These are phyloP conservation scores for Claviceps sorghi DNA, from an alignment of 2,329 filamentous ascomycete genomes.

Conservation along the genomic window DNA sequence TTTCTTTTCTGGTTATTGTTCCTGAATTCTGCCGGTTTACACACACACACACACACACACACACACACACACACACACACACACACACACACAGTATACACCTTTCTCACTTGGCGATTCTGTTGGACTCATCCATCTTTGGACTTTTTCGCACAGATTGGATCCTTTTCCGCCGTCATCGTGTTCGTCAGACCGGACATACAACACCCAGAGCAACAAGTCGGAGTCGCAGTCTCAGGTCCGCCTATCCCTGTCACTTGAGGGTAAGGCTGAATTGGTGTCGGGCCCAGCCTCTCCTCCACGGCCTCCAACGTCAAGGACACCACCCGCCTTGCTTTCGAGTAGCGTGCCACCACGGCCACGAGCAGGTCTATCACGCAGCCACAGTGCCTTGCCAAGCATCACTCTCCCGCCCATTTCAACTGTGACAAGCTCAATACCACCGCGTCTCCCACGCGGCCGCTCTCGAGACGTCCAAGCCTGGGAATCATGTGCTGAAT, in stretches of 20 bases:
- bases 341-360: conserved; percentile 33
- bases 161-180: conserved; percentile 30
- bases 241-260: conserved; percentile 68
- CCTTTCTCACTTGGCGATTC: not conserved
- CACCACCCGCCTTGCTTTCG: conserved; percentile 29
- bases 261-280: conserved; percentile 81
- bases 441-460: conserved; percentile 46
- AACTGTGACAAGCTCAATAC: conserved; percentile 35
- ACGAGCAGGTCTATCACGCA: conserved; percentile 45
- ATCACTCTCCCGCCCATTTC: conserved; percentile 44
- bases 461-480: conserved; percentile 76
- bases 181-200: conserved; percentile 28
- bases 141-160: conserved; percentile 16
- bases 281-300: conserved; percentile 54
- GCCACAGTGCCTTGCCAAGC: conserved; percentile 50
- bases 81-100: not conserved
- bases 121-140: not conserved
- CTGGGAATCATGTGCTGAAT: conserved; percentile 85
- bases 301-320: conserved; percentile 32
- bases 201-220: conserved; percentile 15
- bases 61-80: not conserved
- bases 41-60: no score
- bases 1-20: not conserved
- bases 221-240: conserved; percentile 39
- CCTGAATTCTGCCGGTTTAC: no score